These are phyloP conservation scores for Leishmania tarentolae DNA, from an alignment of 208 protist genomes.

Conservation along the genomic window DNA sequence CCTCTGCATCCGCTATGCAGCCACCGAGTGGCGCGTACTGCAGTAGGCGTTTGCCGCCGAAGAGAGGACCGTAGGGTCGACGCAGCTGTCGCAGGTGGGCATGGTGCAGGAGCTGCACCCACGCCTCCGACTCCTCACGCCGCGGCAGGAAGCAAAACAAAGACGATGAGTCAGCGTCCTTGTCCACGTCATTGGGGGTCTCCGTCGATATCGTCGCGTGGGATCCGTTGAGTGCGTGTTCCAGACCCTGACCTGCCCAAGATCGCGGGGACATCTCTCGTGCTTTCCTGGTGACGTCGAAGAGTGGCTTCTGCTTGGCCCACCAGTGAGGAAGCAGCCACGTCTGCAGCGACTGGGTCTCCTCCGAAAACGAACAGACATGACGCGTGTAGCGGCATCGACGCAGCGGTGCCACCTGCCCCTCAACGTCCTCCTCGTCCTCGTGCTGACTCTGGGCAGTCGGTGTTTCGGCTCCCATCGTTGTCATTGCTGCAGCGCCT, in stretches of 20 bases:
- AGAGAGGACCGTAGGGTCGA: conserved; percentile 23
- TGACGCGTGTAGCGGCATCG: conserved; percentile 27
- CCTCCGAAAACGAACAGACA: conserved; percentile 17
- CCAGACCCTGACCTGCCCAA: background rate
- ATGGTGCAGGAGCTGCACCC: conserved; percentile 10
- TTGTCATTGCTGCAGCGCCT: background rate
- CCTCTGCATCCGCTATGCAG: conserved; percentile 7
- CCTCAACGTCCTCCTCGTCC: conserved; percentile 3
- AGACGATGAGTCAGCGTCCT: background rate
- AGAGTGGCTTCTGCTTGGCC: background rate
- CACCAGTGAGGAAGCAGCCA: background rate
- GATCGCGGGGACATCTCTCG: background rate
- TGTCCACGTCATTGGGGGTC: background rate
- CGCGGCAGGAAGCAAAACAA: background rate
- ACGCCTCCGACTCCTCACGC: conserved; percentile 7
- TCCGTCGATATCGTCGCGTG: background rate
- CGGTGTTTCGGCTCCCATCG: background rate
- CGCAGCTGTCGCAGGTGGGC: conserved; percentile 11
- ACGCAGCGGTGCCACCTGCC: conserved; percentile 17
- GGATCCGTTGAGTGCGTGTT: background rate
- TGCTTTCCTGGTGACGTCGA: background rate
- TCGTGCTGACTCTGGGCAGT: background rate
- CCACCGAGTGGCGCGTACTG: background rate
- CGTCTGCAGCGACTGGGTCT: conserved; percentile 2
- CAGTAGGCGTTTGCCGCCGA: background rate